Base-by-base conservation (phyloP, 1,139 yeast species). In the Hansenula lynferdii region DNA sequence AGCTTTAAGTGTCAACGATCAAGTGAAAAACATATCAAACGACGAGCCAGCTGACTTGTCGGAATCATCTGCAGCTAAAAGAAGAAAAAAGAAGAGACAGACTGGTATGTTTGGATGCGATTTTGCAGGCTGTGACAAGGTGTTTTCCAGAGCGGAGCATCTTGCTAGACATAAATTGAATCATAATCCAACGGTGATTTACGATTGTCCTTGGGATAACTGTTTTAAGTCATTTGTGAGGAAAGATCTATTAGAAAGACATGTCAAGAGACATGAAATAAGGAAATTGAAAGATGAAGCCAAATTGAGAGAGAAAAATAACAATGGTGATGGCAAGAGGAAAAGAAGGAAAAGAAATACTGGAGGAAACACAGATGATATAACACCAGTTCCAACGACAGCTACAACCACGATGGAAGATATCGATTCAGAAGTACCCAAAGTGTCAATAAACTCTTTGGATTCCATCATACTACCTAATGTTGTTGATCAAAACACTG, bases 201-300 rank as follows among this genome's bases (percentile, higher is more conserved):
- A 65, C 48, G 61, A 58, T 21, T 80, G 86, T 51, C 53, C 66
- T 2, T 69, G 70, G 67, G 58, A 60, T 4, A 62, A 64, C 7
- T 80, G 86, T 50, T 55, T 60, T 6, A 75, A 75, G 53, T 75
- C 81, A 1, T 80, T 80, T 64, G 85, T 80, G 2, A 64, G 85
- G 22, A 71, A 68, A 39, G 85, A 77, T 52, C 54, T 78, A 31
- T 54, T 67, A 18, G 64, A 62, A 6, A 58, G 84, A 37, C 85
- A 78, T 51, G 49, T 70, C 36, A 74, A 72, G 48, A 58, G 83
- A 25, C 84, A 77, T 43, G 60, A 60, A 40, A 49, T 52, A 25
- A 48, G 62, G 24, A 47, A 49, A 27, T 28, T 48, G 26, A 56
- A 58, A 38, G 56, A 52, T 15, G 53, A 55, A 37, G 49, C 51